Conservation (phyloP, 2,329 filamentous ascomycete genomes). For the Coniella lustricola region DNA sequence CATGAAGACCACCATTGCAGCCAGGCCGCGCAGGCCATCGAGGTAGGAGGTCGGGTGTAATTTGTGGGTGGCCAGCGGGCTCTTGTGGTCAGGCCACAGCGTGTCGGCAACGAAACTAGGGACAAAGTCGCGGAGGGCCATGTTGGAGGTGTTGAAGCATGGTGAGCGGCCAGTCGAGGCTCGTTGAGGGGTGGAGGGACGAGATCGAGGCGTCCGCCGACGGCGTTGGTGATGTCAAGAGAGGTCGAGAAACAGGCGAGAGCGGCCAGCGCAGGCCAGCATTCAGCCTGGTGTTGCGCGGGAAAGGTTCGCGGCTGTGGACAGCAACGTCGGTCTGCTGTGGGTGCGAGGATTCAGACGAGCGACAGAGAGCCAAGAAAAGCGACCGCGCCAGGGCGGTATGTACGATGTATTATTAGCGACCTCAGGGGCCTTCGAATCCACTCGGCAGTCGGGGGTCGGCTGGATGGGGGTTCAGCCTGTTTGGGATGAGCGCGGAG, state of each 20-base stretch:
- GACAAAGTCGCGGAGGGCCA: conserved; percentile 21
- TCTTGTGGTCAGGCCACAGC: conserved; percentile 25
- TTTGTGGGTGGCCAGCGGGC: conserved; percentile 17
- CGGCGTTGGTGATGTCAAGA: background rate
- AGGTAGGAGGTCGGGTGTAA: conserved; percentile 39
- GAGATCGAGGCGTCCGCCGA: too few species aligned
- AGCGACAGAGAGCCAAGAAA: background rate
- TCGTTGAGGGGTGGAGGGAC: background rate
- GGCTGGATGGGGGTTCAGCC: background rate
- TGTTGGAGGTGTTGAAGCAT: conserved; percentile 8
- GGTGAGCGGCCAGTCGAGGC: background rate
- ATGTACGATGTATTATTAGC: too few species aligned
- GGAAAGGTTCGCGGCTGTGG: too few species aligned
- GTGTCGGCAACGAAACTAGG: conserved; percentile 28
- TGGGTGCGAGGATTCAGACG: background rate
- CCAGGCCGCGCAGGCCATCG: conserved; percentile 43
- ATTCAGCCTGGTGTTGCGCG: too few species aligned
- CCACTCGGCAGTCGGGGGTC: conserved; percentile 1
- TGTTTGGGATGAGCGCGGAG: background rate
- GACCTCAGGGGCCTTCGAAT: too few species aligned
- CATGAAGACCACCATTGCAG: conserved; percentile 40
- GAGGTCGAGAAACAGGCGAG: too few species aligned
- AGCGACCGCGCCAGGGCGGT: background rate
- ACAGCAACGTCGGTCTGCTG: background rate
- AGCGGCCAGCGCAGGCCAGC: too few species aligned